Conservation (phyloP, 805 yeast species). For the Hanseniaspora valbyensis region DNA sequence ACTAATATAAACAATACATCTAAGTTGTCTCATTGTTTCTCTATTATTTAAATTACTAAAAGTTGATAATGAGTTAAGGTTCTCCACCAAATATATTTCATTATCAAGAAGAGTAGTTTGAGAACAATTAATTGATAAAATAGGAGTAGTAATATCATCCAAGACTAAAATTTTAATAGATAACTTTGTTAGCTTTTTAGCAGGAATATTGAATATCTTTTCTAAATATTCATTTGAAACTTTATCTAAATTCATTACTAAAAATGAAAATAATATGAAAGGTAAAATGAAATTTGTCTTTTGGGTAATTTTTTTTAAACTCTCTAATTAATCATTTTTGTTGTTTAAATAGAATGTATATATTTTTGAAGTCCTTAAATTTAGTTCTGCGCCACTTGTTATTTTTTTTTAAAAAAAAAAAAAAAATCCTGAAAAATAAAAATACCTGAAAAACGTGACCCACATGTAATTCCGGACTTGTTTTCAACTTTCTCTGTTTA, state of each 20-base stretch:
- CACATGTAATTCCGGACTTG: too few relatives aligned
- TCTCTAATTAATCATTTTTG: too few relatives aligned
- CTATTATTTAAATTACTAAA: slow-evolving; percentile 27
- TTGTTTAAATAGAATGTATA: too few relatives aligned
- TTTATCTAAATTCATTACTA: slow-evolving; percentile 37
- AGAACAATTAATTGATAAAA: slow-evolving; percentile 79
- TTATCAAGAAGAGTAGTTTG: slow-evolving; percentile 73
- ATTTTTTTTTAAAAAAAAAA: too few relatives aligned
- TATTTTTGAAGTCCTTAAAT: too few relatives aligned
- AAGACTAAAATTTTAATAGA: slow-evolving; percentile 64
- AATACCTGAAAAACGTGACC: too few relatives aligned
- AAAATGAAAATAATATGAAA: neutral
- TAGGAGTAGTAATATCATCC: slow-evolving; percentile 68
- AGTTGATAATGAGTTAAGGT: slow-evolving; percentile 39
- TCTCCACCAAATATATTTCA: slow-evolving; percentile 78
- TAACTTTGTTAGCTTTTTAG: slow-evolving; percentile 17
- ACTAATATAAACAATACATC: slow-evolving; percentile 66
- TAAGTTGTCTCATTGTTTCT: slow-evolving; percentile 65
- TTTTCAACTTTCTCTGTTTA: too few relatives aligned
- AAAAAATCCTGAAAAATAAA: too few relatives aligned
- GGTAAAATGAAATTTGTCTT: neutral
- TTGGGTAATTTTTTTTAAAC: too few relatives aligned
- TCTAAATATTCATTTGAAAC: slow-evolving; percentile 38
- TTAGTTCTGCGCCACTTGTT: too few relatives aligned
- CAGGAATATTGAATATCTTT: slow-evolving; percentile 29